These are phyloP conservation scores for Monosporascus sp. DNA, from an alignment of 2,329 filamentous ascomycete species.

Conservation along the genomic window DNA sequence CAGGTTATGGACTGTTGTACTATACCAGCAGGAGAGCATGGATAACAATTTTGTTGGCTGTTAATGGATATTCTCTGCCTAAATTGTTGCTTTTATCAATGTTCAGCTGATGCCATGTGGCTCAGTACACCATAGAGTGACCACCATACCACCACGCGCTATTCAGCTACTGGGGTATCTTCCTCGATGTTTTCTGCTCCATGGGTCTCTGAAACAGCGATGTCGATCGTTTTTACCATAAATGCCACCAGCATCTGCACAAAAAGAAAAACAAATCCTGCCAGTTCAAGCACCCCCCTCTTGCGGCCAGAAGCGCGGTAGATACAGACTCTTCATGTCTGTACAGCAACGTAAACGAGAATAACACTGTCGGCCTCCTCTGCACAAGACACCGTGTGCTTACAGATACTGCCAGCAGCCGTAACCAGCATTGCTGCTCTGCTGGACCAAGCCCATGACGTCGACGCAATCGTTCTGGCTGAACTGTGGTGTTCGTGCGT, in stretches of 20 bases:
- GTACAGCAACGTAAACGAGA: neutral
- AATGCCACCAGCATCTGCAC: constrained; percentile 2
- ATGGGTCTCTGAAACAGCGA: neutral
- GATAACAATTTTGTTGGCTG: no score
- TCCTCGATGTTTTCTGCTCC: neutral
- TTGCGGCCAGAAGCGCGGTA: constrained; percentile 3
- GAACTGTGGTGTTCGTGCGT: constrained; percentile 22
- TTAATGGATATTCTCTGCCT: no score
- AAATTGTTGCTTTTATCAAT: neutral
- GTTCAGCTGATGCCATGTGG: neutral
- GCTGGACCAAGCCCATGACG: constrained; percentile 29
- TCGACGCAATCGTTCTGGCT: constrained; percentile 25
- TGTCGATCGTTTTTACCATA: neutral
- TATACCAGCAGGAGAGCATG: no score
- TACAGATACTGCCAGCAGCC: constrained; percentile 38
- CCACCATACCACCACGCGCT: neutral
- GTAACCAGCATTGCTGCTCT: constrained; percentile 16
- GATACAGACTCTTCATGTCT: neutral
- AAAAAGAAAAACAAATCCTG: constrained; percentile 1
- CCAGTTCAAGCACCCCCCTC: neutral
- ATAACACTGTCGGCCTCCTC: neutral
- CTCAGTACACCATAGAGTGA: neutral
- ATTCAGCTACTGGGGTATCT: neutral
- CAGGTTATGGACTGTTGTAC: no score
- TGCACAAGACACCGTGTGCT: neutral